A percentile compares a stretch with the other conserved stretches of the same genome.
Evolutionary conservation across 345 rosid species (phyloP).

Genomic region (Diplotaxis tenuifolia): DNA sequence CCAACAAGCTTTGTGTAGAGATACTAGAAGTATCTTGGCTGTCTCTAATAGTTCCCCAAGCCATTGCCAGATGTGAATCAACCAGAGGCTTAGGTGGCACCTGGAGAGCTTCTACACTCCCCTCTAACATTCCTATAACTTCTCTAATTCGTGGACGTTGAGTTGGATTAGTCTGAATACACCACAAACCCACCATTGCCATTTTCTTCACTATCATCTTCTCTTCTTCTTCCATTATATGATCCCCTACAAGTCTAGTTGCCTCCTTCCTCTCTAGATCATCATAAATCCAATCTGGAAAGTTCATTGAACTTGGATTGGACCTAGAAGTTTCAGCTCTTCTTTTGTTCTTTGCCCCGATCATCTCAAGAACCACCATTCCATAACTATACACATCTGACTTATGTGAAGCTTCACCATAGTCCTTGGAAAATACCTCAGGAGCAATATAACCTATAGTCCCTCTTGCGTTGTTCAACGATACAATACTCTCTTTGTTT

Average conservation of each 20-base stretch:
- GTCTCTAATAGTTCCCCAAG: not conserved
- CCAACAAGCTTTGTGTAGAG: constrained; percentile 3
- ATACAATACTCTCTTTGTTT: constrained; percentile 35
- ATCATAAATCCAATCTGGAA: constrained; percentile 32
- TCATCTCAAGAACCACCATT: constrained; percentile 39
- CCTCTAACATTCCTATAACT: constrained; percentile 45
- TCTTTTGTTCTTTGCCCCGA: constrained; percentile 18
- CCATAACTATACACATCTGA: constrained; percentile 44
- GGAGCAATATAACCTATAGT: constrained; percentile 45
- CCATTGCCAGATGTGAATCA: not conserved
- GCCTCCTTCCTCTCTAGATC: constrained; percentile 19
- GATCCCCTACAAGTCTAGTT: not conserved
- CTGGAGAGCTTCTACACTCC: constrained; percentile 23
- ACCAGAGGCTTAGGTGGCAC: constrained; percentile 43
- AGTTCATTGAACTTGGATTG: constrained; percentile 13
- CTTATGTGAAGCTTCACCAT: constrained; percentile 42
- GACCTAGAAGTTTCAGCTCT: constrained; percentile 9
- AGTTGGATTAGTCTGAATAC: constrained; percentile 35
- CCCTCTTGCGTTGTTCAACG: constrained; percentile 31
- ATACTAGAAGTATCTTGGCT: not conserved
- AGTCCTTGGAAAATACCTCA: constrained; percentile 36
- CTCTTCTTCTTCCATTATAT: constrained; percentile 13
- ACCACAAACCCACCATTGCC: constrained; percentile 40
- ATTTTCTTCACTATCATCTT: constrained; percentile 21
- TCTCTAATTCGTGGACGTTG: constrained; percentile 36